Percentiles rank a stretch among this genome's conserved stretches.
Conservation (phyloP, 2,329 filamentous ascomycete species). For the Fusarium penzigii region DNA sequence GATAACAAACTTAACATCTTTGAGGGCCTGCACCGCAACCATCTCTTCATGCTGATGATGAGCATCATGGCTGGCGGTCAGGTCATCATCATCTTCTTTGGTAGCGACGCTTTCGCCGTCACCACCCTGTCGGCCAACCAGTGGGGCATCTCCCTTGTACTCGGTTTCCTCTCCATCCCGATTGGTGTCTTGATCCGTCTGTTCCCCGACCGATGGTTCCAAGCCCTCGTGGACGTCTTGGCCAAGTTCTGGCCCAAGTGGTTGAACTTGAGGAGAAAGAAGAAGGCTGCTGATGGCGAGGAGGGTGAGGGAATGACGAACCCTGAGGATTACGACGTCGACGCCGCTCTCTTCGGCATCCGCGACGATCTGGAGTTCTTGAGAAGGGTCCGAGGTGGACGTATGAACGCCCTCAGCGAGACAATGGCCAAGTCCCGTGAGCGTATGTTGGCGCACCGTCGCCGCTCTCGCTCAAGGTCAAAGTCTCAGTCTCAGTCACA, state of each 20-base stretch:
- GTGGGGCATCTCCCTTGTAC: slow-evolving; percentile 78
- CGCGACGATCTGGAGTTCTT: slow-evolving; percentile 22
- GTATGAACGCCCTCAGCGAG: slow-evolving; percentile 20
- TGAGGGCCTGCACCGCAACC: slow-evolving; percentile 56
- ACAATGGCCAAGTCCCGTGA: slow-evolving; percentile 18
- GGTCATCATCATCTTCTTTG: slow-evolving; percentile 24
- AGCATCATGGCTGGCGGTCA: slow-evolving; percentile 32
- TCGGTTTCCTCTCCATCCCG: slow-evolving; percentile 75
- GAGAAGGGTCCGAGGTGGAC: slow-evolving; percentile 17
- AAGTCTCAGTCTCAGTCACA: slow-evolving; percentile 13
- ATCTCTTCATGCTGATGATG: slow-evolving; percentile 28
- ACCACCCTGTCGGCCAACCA: slow-evolving; percentile 62
- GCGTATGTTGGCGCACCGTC: slow-evolving; percentile 17
- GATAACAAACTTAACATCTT: slow-evolving; percentile 90
- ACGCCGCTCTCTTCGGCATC: slow-evolving; percentile 18
- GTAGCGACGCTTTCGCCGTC: slow-evolving; percentile 71
- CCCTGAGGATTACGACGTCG: slow-evolving; percentile 19
- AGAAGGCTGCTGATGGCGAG: slow-evolving; percentile 13
- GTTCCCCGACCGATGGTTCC: slow-evolving; percentile 64
- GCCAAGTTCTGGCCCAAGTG: slow-evolving; percentile 20
- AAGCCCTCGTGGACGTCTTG: slow-evolving; percentile 7
- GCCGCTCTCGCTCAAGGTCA: slow-evolving; percentile 20
- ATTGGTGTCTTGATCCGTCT: slow-evolving; percentile 72
- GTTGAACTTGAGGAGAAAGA: slow-evolving; percentile 10
- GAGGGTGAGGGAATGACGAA: slow-evolving; percentile 18